A percentile compares a stretch with the other conserved stretches of the same genome.
Conservation (phyloP, 352 stramenopile species). For the Globisporangium middletonii region DNA sequence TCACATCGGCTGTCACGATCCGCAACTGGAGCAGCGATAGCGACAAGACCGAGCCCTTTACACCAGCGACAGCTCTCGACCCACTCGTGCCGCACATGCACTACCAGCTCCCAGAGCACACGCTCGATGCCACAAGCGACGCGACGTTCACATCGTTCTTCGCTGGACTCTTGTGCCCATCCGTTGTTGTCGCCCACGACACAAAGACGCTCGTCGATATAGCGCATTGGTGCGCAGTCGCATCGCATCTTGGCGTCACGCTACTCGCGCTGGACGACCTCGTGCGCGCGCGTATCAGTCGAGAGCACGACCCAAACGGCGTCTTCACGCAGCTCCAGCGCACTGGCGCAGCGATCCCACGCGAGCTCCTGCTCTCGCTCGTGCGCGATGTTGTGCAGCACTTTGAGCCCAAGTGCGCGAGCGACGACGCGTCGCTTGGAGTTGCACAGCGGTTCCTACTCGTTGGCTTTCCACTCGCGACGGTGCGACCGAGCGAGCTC, state of each 20-base stretch:
- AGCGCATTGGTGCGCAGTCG: conserved; percentile 5
- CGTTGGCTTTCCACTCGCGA: conserved; percentile 30
- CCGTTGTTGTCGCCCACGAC: conserved; percentile 26
- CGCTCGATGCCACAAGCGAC: background rate
- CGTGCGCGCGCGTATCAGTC: conserved; percentile 8
- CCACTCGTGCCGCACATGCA: background rate
- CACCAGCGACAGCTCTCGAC: background rate
- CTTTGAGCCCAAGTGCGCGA: background rate
- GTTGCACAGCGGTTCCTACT: conserved; percentile 35
- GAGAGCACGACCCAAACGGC: conserved; percentile 21
- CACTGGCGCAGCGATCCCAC: conserved; percentile 21
- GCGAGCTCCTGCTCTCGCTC: conserved; percentile 19
- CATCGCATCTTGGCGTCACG: conserved; percentile 18
- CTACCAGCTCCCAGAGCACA: conserved; percentile 1
- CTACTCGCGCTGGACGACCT: conserved; percentile 23
- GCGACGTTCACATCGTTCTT: conserved; percentile 19
- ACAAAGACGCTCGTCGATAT: conserved; percentile 7
- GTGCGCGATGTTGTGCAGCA: conserved; percentile 11
- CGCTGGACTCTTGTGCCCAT: conserved; percentile 23
- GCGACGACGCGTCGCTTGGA: background rate
- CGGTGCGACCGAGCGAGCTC: conserved; percentile 20
- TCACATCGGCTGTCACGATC: no score
- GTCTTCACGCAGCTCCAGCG: conserved; percentile 21
- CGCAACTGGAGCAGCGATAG: conserved; percentile 12
- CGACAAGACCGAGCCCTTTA: no score